Conservation (phyloP, 495 filamentous ascomycete genomes). For the Penicillium ucsense region DNA sequence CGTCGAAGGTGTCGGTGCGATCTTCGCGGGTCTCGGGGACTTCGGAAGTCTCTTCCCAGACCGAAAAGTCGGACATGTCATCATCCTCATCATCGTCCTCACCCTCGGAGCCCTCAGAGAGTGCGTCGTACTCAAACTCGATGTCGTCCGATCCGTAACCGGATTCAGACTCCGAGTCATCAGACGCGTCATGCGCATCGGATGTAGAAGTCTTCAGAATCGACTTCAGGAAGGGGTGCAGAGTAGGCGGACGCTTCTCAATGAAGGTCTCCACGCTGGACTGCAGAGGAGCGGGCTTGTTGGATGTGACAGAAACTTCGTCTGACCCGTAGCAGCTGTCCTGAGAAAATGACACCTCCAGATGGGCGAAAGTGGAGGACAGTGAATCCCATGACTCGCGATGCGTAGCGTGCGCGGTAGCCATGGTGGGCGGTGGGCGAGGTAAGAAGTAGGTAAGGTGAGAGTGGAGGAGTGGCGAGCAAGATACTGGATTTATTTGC, state of each 20-base stretch:
- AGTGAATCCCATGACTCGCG: slow-evolving; percentile 35
- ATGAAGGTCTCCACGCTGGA: slow-evolving; percentile 12
- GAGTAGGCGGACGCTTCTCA: slow-evolving; percentile 9
- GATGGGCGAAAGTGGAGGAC: slow-evolving; percentile 29
- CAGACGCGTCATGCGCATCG: slow-evolving; percentile 17
- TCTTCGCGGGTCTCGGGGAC: slow-evolving; percentile 25
- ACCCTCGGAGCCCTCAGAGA: slow-evolving; percentile 17
- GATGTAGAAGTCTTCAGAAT: slow-evolving; percentile 31
- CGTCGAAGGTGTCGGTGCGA: slow-evolving; percentile 29
- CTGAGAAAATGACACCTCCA: slow-evolving; percentile 36
- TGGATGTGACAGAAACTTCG: slow-evolving; percentile 31
- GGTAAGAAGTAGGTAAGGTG: neutral
- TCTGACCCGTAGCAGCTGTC: slow-evolving; percentile 41
- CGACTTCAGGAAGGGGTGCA: slow-evolving; percentile 27
- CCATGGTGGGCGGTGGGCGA: slow-evolving; percentile 15
- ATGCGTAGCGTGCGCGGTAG: slow-evolving; percentile 12
- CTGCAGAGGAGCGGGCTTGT: slow-evolving; percentile 14
- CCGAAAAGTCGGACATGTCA: slow-evolving; percentile 25
- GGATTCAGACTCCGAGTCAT: slow-evolving; percentile 29
- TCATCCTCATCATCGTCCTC: slow-evolving; percentile 24
- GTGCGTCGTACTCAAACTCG: slow-evolving; percentile 24
- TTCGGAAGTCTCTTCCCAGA: slow-evolving; percentile 27
- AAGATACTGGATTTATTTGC: too few species aligned
- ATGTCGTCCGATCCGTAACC: slow-evolving; percentile 35
- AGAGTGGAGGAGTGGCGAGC: too few species aligned